Base-by-base conservation (phyloP, 1,284 basidiomycete genomes). In the Limonomyces culmigenus region DNA sequence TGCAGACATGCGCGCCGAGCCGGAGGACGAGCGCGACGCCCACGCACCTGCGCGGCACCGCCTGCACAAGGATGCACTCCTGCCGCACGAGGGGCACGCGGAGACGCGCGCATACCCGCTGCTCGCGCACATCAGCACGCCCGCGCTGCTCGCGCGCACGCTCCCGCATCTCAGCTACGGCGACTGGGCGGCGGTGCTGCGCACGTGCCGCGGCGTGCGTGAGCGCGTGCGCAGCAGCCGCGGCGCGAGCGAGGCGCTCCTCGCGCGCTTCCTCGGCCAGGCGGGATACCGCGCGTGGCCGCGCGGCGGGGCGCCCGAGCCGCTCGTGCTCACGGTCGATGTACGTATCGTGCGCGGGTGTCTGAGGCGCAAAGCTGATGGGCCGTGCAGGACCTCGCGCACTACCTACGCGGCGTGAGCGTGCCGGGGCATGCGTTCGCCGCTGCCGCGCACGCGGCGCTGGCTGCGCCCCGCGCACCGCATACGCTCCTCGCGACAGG, bases 401-500 rank as follows among this genome's bases (percentile, higher is more conserved):
- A 74, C 35, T 87, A 85, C 46, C 74, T 86, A 67, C 65, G 72
- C 35, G 77, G 78, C 2, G 74, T 85, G 2, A 74, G 71, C 5
- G 66, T 79, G 29, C 80, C 83, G 5, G 63, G 65, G 3, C 73
- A 85, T 42, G 67, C 77, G 41, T 85, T 78, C 45, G 61, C 69
- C 1, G 63, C 66, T 3, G 59, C 70, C 20, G 68, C 80, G 3
- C 57, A 60, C 11, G 50, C 60, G 17, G 73, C 70, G 45, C 55
- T 76, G 2, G 63, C 70, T 20, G 44, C 42, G 25, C 42, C 47
- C 21, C 42, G 43, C 23, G 44, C 50, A 0, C 50, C 65, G 11
- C 43, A 52, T 36, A 17, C 6, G 10, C 11, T 32, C 11, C 15
- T 8, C 8, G 6, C 11, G 11, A 6, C 16, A 6, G 59, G 56